phyloP scores from a whole-genome alignment of 139 green algal species.

The Ettlia oleoabundans region DNA sequence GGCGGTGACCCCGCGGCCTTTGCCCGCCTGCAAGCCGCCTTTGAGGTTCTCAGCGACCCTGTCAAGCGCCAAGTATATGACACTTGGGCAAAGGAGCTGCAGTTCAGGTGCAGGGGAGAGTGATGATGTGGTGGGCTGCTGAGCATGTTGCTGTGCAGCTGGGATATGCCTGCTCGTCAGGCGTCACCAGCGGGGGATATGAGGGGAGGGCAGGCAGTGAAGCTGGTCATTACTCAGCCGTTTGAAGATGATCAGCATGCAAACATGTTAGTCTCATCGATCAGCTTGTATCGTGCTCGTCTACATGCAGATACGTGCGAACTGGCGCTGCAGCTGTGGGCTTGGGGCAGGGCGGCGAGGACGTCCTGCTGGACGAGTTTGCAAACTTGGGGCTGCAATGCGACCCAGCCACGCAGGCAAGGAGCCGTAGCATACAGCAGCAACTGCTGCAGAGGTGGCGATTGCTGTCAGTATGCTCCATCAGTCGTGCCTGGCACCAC shows the following conservation, averaged over 20 bases:
- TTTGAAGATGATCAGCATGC: no score
- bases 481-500: no score
- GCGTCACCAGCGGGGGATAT: no score
- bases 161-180: no score
- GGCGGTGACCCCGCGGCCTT: slow-evolving; percentile 69
- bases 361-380: slow-evolving; percentile 78
- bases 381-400: slow-evolving; percentile 58
- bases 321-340: neutral
- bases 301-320: slow-evolving; percentile 21
- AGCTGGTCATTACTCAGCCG: neutral
- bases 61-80: slow-evolving; percentile 71
- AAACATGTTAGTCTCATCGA: no score
- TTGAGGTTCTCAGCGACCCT: slow-evolving; percentile 68
- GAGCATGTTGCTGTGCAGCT: no score
- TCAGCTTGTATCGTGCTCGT: neutral
- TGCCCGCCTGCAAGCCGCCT: slow-evolving; percentile 62
- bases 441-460: no score
- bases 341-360: slow-evolving; percentile 65
- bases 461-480: no score
- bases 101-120: slow-evolving; percentile 75
- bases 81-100: slow-evolving; percentile 61
- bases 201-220: no score
- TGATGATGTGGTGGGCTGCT: no score
- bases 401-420: slow-evolving; percentile 48
- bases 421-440: no score